Evolutionary conservation across 2,329 filamentous ascomycete genomes (phyloP), one percentile per base, ranked within the genome.

Genomic region (Diaporthe australafricana): DNA sequence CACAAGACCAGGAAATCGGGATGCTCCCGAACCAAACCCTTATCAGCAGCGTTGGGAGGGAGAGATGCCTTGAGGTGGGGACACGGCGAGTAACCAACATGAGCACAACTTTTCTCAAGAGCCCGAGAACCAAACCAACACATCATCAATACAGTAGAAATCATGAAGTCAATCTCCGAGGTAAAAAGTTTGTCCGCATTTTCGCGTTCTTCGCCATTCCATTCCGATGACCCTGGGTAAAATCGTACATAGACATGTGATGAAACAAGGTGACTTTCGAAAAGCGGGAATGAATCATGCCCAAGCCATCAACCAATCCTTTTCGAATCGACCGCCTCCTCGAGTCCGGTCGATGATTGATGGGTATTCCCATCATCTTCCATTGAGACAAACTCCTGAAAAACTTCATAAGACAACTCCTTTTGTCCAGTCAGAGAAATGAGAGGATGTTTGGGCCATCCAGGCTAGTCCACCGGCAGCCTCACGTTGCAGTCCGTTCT

Each of bases 241-340:
- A 70, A 53, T 65, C 56, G 56, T 70, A 70, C 68, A 70, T 70
- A 70, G 48, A 71, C 50, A 55, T 50, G 53, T 70, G 55, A 62
- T 70, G 60, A 72, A 65, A 69, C 50, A 62, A 65, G 55, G 53
- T 68, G 68, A 65, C 56, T 62, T 45, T 52, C n/a, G 60, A 32
- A 70, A 68, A 57, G 57, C 62, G 68, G 30, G 56, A 65, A 42
- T 38, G 53, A 65, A 47, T 60, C 56, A 70, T 72, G 67, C 62
- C 42, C 5, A 50, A 57, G 30, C 57, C 56, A 16, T 53, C 27
- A 22, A 57, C 47, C 66, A 27, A 38, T 60, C 22, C 57, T 30
- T 69, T 60, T 38, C 69, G 53, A 66, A 45, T 63, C 40, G 50
- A 48, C 42, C 42, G 52, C 32, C 40, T 47, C 38, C 50, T 52